phyloP scores from a whole-genome alignment of 768 basidiomycete species.

The Podaxis sp. region DNA sequence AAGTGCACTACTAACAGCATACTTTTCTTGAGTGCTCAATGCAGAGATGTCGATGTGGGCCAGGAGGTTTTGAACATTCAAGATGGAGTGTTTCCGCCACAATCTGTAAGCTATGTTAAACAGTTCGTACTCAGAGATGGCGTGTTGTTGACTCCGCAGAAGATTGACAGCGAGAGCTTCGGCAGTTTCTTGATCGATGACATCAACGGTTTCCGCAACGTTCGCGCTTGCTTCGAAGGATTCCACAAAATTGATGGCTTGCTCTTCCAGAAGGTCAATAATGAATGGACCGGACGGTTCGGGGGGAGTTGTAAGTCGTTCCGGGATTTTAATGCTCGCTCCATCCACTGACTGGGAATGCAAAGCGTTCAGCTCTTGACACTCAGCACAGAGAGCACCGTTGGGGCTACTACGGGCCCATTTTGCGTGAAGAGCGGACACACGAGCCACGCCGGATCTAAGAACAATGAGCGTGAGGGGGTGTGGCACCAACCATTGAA shows the following conservation, averaged over 20 bases:
- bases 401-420: conserved; percentile 56
- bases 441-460: conserved; percentile 58
- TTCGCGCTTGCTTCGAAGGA: conserved; percentile 35
- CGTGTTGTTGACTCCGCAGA: conserved; percentile 49
- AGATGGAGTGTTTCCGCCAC: conserved; percentile 41
- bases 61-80: conserved; percentile 44
- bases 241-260: conserved; percentile 44
- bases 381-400: conserved; percentile 62
- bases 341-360: conserved; percentile 74
- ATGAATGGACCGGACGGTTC: conserved; percentile 46
- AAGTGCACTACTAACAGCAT: conserved; percentile 45
- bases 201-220: conserved; percentile 22
- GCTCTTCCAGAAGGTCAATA: conserved; percentile 50
- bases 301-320: conserved; percentile 52
- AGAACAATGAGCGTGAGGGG: conserved; percentile 1
- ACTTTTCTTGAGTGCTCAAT: conserved; percentile 51
- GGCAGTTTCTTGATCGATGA: conserved; percentile 35
- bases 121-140: conserved; percentile 62
- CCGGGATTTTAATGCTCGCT: conserved; percentile 58
- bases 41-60: conserved; percentile 58
- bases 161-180: conserved; percentile 42
- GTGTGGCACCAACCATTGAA: neutral
- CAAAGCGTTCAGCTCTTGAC: conserved; percentile 70
- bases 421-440: conserved; percentile 56
- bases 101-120: conserved; percentile 50